Evolutionary conservation across 2,329 filamentous ascomycete genomes (phyloP).

Genomic region (Penicillium psychrosexuale): DNA sequence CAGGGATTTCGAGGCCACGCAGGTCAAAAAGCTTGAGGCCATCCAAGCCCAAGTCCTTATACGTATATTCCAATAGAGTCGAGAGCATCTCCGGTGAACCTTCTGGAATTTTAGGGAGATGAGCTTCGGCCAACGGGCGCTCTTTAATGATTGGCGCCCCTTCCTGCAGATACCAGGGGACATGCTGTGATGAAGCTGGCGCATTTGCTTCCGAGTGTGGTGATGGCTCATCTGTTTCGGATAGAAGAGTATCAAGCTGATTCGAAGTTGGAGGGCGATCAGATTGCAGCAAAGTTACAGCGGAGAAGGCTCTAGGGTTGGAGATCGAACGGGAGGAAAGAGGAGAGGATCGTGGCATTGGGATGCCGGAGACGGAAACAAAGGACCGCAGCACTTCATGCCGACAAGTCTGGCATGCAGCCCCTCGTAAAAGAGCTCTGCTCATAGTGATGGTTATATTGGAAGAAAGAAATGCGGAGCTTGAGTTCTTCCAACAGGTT

Average conservation of each 20-base stretch:
- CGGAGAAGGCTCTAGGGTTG: conserved; percentile 26
- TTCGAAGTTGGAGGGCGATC: conserved; percentile 23
- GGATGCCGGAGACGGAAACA: conserved; percentile 26
- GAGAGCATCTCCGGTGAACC: conserved; percentile 69
- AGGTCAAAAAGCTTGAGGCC: conserved; percentile 78
- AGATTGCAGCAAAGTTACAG: conserved; percentile 19
- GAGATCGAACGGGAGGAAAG: conserved; percentile 11
- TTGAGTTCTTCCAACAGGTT: background rate
- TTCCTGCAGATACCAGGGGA: conserved; percentile 82
- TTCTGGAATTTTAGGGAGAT: conserved; percentile 62
- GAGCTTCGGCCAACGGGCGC: conserved; percentile 51
- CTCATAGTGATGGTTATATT: conserved; percentile 28
- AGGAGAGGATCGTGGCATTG: conserved; percentile 21
- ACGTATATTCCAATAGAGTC: conserved; percentile 72
- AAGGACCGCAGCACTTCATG: conserved; percentile 31
- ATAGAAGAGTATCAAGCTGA: conserved; percentile 12
- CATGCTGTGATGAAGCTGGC: conserved; percentile 23
- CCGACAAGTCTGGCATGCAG: conserved; percentile 31
- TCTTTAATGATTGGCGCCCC: conserved; percentile 47
- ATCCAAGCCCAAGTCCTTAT: conserved; percentile 82
- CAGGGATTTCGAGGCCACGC: conserved; percentile 76
- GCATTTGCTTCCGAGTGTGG: background rate
- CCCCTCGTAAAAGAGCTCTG: conserved; percentile 30
- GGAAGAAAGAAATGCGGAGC: background rate
- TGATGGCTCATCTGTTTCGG: conserved; percentile 10